These are phyloP conservation scores for Debaryomyces prosopidis DNA, from an alignment of 805 yeast species.

Conservation along the genomic window DNA sequence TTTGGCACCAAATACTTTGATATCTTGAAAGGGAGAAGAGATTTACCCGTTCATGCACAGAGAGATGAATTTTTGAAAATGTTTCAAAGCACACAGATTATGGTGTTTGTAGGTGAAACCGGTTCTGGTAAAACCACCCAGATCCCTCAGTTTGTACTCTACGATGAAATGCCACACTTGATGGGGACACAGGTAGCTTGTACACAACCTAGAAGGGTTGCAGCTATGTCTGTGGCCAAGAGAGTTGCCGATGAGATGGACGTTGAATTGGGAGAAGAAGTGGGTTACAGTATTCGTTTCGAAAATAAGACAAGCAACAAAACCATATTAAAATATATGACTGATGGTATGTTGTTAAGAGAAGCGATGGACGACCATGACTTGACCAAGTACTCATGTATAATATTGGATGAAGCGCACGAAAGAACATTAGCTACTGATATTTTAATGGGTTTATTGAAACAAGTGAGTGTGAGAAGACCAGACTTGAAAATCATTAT, in stretches of 20 bases:
- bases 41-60: slow-evolving; percentile 92
- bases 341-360: slow-evolving; percentile 96
- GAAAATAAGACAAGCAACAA: slow-evolving; percentile 82
- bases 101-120: slow-evolving; percentile 98
- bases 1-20: slow-evolving; percentile 70
- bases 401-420: slow-evolving; percentile 96
- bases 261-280: slow-evolving; percentile 88
- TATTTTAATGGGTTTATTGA: slow-evolving; percentile 91
- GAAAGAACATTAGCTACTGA: slow-evolving; percentile 97
- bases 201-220: slow-evolving; percentile 97
- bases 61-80: slow-evolving; percentile 82
- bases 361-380: slow-evolving; percentile 98
- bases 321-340: slow-evolving; percentile 91
- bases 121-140: slow-evolving; percentile 99
- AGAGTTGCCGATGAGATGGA: slow-evolving; percentile 98
- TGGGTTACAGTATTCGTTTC: slow-evolving; percentile 92
- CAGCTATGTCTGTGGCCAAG: slow-evolving; percentile 97
- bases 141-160: slow-evolving; percentile 92
- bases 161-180: slow-evolving; percentile 90
- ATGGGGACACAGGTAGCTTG: slow-evolving; percentile 86
- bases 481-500: slow-evolving; percentile 88
- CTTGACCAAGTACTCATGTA: slow-evolving; percentile 77
- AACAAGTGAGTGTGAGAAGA: slow-evolving; percentile 76
- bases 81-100: slow-evolving; percentile 85
- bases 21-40: slow-evolving; percentile 76